Evolutionary conservation across 2,329 filamentous ascomycete species (phyloP), one percentile per base, ranked within the genome.

Genomic region (Penicillium sp.): DNA sequence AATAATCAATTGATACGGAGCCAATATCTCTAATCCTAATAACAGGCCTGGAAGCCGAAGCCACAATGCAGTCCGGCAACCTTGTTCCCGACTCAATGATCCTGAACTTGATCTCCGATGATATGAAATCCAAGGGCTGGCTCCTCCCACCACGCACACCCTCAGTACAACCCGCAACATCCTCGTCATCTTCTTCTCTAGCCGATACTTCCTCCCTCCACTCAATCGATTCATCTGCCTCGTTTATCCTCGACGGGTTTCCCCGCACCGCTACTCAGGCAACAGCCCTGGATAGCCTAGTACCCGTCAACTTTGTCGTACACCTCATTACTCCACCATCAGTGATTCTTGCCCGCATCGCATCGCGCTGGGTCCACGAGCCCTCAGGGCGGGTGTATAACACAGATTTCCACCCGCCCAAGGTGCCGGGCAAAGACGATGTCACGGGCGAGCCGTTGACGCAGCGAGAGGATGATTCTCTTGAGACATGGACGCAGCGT

Each of bases 241-340:
- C 92, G 1, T 97, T 97, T 74, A 89, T 99, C 61, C 88, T 99
- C 51, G 94, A 99, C 72, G 94, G 94, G 16, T 99, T 97, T 75
- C 94, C 94, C 2, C 89, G 94, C 62, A 99, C 90, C 7, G 89
- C 89, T 1, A 71, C 79, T 3, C 94, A 99, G 76, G 94, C 92
- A 29, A 74, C 78, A 40, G 87, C 87, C 55, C 83, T 97, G 46
- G 92, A 96, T 71, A 78, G 79, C 44, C 81, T 97, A 34, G 84
- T 97, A 32, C 92, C 93, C n/a, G 92, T 99, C 72, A 99, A 99
- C 75, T 84, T 97, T 59, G 94, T 92, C 47, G 88, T 97, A 57
- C 91, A 89, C 53, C 81, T 97, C 65, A 83, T 88, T 69, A 97
- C 93, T 0, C 94, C 94, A 0, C 85, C 89, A 34, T 84, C 88